Conservation (phyloP, 2,329 filamentous ascomycete species). For the Paraphoma chrysanthemicola region DNA sequence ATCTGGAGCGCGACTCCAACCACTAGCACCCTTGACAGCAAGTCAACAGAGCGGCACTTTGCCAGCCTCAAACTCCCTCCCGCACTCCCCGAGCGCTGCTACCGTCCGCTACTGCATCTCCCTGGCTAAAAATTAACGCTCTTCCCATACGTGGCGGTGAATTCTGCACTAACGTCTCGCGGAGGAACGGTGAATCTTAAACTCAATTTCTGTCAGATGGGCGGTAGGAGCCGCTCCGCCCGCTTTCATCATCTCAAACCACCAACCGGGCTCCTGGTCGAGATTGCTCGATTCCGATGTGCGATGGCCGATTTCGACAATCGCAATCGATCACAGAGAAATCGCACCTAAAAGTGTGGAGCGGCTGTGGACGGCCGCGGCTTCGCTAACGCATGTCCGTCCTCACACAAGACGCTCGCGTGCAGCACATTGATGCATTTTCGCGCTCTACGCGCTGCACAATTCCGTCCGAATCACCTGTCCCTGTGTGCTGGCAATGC, state of each 20-base stretch:
- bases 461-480: neutral
- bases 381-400: neutral
- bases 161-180: too few species aligned
- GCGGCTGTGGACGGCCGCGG: neutral
- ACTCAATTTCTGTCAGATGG: neutral
- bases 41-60: neutral
- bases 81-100: neutral
- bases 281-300: neutral
- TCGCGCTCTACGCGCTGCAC: neutral
- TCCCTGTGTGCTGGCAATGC: neutral
- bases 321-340: neutral
- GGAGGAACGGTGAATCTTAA: neutral
- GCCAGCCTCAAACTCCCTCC: neutral
- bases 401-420: neutral
- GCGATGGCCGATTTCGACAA: neutral
- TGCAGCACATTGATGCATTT: neutral
- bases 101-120: neutral
- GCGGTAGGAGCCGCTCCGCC: slow-evolving; percentile 3
- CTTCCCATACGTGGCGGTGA: too few species aligned
- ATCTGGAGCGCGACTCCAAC: neutral
- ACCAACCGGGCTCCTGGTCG: slow-evolving; percentile 3
- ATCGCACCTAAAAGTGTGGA: neutral
- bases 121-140: too few species aligned
- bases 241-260: neutral
- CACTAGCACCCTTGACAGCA: neutral